These are phyloP conservation scores for Phytophthora constricta DNA, from an alignment of 352 stramenopile genomes.

Conservation along the genomic window DNA sequence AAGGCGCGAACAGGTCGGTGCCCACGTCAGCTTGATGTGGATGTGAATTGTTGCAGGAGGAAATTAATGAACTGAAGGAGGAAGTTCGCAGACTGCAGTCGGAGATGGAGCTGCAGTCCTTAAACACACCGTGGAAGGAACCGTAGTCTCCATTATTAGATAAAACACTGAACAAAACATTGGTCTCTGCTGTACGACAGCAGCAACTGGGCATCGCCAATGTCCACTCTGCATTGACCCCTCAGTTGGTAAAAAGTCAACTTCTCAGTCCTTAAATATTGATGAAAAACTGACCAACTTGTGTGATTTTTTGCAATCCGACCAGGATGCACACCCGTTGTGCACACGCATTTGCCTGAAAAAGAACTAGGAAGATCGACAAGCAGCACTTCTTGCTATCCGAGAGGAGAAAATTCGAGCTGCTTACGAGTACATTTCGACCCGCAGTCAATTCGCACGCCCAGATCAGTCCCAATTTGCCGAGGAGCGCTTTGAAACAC, in stretches of 20 bases:
- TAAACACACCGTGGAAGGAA: too few species aligned
- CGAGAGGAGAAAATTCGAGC: neutral
- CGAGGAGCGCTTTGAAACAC: constrained; percentile 30
- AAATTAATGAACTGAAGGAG: constrained; percentile 1
- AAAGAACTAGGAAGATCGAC: neutral
- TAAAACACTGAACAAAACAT: neutral
- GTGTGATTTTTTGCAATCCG: neutral
- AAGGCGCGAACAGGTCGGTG: neutral
- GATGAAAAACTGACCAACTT: neutral
- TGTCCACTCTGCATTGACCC: constrained; percentile 5
- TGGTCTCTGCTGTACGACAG: neutral
- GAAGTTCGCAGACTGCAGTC: constrained; percentile 13
- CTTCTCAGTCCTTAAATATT: neutral
- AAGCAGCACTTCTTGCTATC: neutral
- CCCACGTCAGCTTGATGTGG: neutral
- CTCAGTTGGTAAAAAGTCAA: too few species aligned
- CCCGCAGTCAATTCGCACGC: neutral
- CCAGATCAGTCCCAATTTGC: constrained; percentile 3
- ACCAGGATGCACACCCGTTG: neutral
- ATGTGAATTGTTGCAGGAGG: neutral
- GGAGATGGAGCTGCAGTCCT: constrained; percentile 2
- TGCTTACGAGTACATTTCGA: neutral
- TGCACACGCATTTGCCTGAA: constrained; percentile 3
- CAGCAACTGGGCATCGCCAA: constrained; percentile 8
- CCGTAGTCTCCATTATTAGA: too few species aligned